These are phyloP conservation scores for Clavariopsis aquatica DNA, from an alignment of 495 filamentous ascomycete species.

Conservation along the genomic window DNA sequence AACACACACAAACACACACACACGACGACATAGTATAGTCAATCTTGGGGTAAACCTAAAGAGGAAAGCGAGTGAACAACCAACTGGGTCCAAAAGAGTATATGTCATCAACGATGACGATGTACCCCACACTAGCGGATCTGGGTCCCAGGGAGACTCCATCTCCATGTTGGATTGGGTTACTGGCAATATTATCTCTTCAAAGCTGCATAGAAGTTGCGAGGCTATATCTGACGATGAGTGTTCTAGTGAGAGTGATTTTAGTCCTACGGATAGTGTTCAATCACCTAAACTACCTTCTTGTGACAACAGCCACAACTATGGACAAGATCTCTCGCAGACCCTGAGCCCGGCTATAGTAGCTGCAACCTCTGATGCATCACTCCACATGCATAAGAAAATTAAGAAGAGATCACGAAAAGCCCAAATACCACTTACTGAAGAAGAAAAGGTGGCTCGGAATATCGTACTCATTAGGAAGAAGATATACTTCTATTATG, in stretches of 20 bases:
- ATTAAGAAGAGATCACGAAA: background rate
- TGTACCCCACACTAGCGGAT: background rate
- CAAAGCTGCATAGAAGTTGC: background rate
- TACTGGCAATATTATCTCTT: background rate
- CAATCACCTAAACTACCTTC: background rate
- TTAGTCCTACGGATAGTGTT: background rate
- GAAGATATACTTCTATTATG: background rate
- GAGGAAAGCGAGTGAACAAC: background rate
- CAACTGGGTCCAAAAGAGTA: background rate
- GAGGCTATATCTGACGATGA: constrained; percentile 6
- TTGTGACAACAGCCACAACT: background rate
- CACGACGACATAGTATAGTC: too few relatives aligned
- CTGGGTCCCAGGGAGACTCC: background rate
- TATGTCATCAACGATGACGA: background rate
- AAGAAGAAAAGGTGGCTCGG: background rate
- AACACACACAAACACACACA: too few relatives aligned
- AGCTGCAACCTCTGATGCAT: background rate
- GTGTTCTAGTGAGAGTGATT: background rate
- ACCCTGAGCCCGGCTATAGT: background rate
- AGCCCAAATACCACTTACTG: background rate
- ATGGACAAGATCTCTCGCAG: background rate
- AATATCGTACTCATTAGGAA: background rate
- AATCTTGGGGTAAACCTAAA: background rate
- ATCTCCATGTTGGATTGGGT: background rate
- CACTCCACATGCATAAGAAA: background rate